Evolutionary conservation across 306 rosid genomes (phyloP).

Genomic region (Prunus padus): DNA sequence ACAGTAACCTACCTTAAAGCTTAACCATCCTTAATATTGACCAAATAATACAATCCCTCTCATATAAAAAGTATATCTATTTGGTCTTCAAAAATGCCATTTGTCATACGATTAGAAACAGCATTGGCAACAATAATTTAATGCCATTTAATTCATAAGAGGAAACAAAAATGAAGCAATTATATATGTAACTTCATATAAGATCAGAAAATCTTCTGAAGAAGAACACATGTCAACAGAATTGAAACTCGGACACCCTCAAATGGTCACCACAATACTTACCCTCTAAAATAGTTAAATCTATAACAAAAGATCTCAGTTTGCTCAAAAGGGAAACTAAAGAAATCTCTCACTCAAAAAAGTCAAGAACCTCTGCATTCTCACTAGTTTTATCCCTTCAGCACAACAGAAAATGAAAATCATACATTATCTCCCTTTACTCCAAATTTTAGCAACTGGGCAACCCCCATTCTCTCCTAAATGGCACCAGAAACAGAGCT

Average conservation of each 20-base stretch:
- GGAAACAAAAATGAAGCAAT: not conserved
- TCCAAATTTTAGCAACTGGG: constrained; percentile 3
- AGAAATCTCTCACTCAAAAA: not conserved
- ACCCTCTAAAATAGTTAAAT: not conserved
- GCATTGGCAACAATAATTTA: not conserved
- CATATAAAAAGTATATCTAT: not conserved
- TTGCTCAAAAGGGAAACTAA: not conserved
- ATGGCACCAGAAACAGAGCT: not conserved
- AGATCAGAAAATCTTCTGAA: not conserved
- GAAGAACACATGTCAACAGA: not conserved
- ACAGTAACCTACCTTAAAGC: not conserved
- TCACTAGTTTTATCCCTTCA: not conserved
- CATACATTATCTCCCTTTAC: not conserved
- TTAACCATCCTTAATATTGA: not conserved
- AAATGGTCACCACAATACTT: not conserved
- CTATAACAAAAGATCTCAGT: not conserved
- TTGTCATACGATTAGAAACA: not conserved
- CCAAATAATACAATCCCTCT: not conserved
- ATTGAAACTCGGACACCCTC: not conserved
- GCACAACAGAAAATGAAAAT: not conserved
- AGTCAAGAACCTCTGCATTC: not conserved
- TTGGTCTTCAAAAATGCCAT: not conserved
- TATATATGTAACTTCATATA: not conserved
- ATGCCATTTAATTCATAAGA: not conserved
- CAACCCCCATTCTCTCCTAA: not conserved